Evolutionary conservation across 1,139 yeast genomes (phyloP), one percentile per base, ranked within the genome.

Genomic region (Zygotorulaspora mrakii): DNA sequence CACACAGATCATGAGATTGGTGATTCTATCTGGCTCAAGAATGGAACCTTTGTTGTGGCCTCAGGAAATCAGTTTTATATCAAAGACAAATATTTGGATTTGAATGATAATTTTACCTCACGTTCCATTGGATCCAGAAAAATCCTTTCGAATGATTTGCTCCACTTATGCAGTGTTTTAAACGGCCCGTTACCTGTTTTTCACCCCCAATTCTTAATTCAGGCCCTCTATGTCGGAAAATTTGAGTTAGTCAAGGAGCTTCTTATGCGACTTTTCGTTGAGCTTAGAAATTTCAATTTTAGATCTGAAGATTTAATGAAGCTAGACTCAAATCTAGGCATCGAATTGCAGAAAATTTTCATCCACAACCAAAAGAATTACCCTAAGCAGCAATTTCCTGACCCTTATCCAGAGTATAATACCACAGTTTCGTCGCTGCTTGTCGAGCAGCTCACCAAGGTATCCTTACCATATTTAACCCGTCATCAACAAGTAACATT

Each of bases 401-500:
- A 69, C 33, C 68, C 71, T 2, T 75, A 67, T 40, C 59, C 64
- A 1, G 53, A 49, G 21, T 77, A 82, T 48, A 70, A 70, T 45
- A 57, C 62, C 4, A 63, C 64, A 10, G 71, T 77, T 14, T 73
- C 78, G 2, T 70, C 68, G 2, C 59, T 74, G 4, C 65, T 89
- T 18, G 65, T 70, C 14, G 84, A 81, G 18, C 76, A 77, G 50
- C 66, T 89, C 35, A 77, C 77, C 39, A 78, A 74, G 45, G 68
- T 76, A 1, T 73, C 91, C 0, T 66, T 89, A 20, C 96, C 96
- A 0, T 80, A 82, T 47, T 62, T 89, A 33, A 87, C 96, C 0
- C 76, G 96, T 46, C 96, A 89, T 64, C 96, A 89, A 57, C 97
- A 89, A 57, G 79, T 82, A 18, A 87, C 96, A 0, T 71, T 89